Percentiles rank a stretch among this genome's conserved stretches.
Evolutionary conservation across 1,284 basidiomycete species (phyloP).

Genomic region (Pyrrhoderma lamaoense): DNA sequence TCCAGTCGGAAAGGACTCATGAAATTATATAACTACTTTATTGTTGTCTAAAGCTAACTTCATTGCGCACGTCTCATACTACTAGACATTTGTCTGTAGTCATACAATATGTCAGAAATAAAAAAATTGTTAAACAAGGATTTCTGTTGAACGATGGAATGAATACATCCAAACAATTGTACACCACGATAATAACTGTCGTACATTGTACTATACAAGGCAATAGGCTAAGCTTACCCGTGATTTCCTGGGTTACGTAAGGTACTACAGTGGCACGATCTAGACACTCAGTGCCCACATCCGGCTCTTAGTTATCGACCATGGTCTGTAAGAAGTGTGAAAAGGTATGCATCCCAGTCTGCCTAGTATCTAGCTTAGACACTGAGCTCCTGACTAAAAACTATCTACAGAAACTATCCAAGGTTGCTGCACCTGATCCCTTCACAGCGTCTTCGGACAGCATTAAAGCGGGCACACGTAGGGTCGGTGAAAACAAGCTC

Average conservation of each 20-base stretch:
- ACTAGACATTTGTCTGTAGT: no score
- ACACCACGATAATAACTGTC: no score
- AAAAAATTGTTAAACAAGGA: neutral
- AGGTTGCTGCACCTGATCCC: slow-evolving; percentile 70
- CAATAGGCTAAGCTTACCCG: no score
- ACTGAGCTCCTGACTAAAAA: neutral
- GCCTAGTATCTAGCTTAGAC: neutral
- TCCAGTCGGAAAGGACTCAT: neutral
- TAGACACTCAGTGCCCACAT: no score
- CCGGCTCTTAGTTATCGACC: neutral
- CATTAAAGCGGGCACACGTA: slow-evolving; percentile 73
- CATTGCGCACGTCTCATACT: no score
- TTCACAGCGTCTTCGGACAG: slow-evolving; percentile 62
- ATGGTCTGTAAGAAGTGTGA: slow-evolving; percentile 80
- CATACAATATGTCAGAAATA: no score
- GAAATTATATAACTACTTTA: neutral
- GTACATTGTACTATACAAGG: no score
- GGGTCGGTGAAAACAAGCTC: slow-evolving; percentile 79
- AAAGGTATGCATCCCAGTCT: slow-evolving; percentile 34
- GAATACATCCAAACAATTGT: no score
- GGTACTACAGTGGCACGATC: no score
- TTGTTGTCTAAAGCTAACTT: neutral
- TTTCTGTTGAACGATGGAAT: neutral
- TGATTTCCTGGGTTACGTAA: no score
- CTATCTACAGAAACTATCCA: slow-evolving; percentile 22